Conservation (phyloP, 306 rosid genomes). For the Luffa aegyptiaca region DNA sequence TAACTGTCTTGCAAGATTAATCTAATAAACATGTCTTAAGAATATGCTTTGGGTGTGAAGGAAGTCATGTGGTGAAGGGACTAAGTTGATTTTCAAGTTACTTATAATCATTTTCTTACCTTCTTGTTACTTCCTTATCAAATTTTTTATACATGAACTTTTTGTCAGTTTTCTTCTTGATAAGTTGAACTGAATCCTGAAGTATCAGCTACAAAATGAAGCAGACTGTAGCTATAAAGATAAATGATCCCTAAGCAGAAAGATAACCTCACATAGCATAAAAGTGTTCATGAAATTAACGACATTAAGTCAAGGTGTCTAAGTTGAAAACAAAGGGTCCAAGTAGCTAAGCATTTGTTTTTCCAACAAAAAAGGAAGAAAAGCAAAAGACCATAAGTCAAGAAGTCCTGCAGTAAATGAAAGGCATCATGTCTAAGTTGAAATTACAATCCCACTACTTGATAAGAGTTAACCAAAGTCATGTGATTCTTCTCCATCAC, state of each 20-base stretch:
- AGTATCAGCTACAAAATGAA: too few relatives aligned
- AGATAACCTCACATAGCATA: not conserved
- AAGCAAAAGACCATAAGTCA: not conserved
- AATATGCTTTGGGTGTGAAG: not conserved
- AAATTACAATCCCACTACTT: slow-evolving; percentile 1
- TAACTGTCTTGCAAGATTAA: not conserved
- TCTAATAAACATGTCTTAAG: not conserved
- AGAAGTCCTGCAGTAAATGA: not conserved
- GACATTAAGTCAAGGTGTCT: not conserved
- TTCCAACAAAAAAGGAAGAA: not conserved
- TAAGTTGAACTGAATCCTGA: not conserved
- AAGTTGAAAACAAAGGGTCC: not conserved
- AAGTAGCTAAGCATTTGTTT: not conserved
- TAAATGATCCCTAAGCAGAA: not conserved
- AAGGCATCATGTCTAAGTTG: slow-evolving; percentile 8
- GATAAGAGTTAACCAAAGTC: not conserved
- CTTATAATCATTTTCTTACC: not conserved
- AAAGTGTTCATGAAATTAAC: not conserved
- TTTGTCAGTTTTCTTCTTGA: not conserved
- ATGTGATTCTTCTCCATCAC: slow-evolving; percentile 18
- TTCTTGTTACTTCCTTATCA: not conserved
- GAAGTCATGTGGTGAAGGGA: not conserved
- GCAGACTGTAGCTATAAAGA: not conserved
- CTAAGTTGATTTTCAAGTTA: not conserved
- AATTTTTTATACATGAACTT: not conserved